Conservation (phyloP, 306 rosid genomes). For the Malus sieversii region DNA sequence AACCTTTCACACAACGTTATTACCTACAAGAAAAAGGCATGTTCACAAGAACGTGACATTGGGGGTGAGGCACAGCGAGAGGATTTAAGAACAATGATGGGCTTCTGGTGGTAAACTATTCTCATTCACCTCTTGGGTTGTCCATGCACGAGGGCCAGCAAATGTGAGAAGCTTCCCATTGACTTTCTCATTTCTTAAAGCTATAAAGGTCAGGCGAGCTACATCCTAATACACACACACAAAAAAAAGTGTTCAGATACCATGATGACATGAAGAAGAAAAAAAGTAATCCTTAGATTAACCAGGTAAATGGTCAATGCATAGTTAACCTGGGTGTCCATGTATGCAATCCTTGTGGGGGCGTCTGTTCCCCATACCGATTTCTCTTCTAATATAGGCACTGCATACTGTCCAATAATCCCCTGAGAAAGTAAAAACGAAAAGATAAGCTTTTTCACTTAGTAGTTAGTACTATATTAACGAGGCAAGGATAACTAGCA, state of each 20-base stretch:
- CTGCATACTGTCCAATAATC: slow-evolving; percentile 93
- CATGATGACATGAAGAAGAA: not conserved
- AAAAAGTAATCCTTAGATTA: not conserved
- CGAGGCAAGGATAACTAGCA: not conserved
- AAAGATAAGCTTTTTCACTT: not conserved
- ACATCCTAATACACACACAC: slow-evolving; percentile 49
- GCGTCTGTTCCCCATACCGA: slow-evolving; percentile 99
- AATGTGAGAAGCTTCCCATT: slow-evolving; percentile 81
- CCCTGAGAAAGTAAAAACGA: slow-evolving; percentile 42
- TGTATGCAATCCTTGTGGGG: slow-evolving; percentile 94
- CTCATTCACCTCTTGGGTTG: slow-evolving; percentile 76
- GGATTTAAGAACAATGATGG: not conserved
- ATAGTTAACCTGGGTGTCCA: slow-evolving; percentile 80
- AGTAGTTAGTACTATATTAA: not conserved
- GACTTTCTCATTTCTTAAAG: slow-evolving; percentile 60
- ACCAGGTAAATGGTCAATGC: not conserved
- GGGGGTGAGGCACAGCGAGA: not conserved
- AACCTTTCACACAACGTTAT: slow-evolving; percentile 94
- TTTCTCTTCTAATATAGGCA: slow-evolving; percentile 88
- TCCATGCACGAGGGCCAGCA: slow-evolving; percentile 98
- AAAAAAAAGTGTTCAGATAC: not conserved
- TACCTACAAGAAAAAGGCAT: slow-evolving; percentile 43
- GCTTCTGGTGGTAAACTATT: not conserved
- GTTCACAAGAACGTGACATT: not conserved
- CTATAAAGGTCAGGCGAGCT: slow-evolving; percentile 83